These are phyloP conservation scores for Silene uniflora DNA, from an alignment of 148 eudicot species.

Conservation along the genomic window DNA sequence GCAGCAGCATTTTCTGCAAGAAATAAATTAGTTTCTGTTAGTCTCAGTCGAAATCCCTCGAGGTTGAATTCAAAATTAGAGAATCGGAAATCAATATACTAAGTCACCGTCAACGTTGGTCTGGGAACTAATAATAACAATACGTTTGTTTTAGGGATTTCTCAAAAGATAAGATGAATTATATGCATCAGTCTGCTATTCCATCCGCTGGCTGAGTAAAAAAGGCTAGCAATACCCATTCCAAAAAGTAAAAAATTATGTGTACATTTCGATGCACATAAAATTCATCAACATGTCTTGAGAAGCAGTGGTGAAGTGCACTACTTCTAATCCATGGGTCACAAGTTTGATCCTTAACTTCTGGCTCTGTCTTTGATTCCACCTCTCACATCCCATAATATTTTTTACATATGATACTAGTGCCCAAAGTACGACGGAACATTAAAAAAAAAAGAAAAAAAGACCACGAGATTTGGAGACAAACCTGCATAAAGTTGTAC, in stretches of 20 bases:
- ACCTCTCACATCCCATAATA: not conserved
- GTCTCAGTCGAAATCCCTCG: not conserved
- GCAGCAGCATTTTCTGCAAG: constrained; percentile 79
- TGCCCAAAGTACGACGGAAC: not conserved
- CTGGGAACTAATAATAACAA: too few species aligned
- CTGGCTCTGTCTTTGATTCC: too few species aligned
- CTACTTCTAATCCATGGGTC: not conserved
- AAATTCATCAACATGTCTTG: not conserved
- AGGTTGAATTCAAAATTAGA: not conserved
- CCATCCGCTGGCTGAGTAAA: too few species aligned
- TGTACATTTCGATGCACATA: too few species aligned
- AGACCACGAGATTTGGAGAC: not conserved
- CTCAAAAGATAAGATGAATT: too few species aligned
- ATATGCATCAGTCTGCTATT: too few species aligned
- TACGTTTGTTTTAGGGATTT: too few species aligned
- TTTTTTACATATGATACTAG: not conserved
- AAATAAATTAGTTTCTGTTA: constrained; percentile 3
- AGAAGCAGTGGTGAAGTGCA: not conserved
- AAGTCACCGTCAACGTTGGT: not conserved
- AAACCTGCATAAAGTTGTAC: constrained; percentile 95
- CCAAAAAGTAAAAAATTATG: too few species aligned
- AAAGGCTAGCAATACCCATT: too few species aligned
- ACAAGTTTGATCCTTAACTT: not conserved
- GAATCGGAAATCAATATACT: not conserved
- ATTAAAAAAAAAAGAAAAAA: not conserved